Evolutionary conservation across 495 filamentous ascomycete genomes (phyloP).

Genomic region (Coniosporium apollinis): DNA sequence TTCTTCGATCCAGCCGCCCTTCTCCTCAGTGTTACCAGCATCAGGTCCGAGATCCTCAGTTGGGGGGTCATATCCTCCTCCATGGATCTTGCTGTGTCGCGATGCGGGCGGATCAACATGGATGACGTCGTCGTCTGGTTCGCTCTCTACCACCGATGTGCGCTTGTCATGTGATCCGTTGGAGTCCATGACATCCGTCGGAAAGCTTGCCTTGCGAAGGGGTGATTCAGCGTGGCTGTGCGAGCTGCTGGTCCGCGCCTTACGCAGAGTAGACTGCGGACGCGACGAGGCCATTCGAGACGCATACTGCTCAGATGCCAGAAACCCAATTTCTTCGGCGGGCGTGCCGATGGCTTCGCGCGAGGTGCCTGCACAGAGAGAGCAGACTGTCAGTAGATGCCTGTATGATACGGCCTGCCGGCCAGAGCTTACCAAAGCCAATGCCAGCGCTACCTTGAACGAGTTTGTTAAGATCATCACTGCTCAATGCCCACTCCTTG

Average conservation of each 20-base stretch:
- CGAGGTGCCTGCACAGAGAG: conserved; percentile 16
- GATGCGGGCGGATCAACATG: conserved; percentile 60
- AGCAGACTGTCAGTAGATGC: conserved; percentile 6
- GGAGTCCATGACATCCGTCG: conserved; percentile 19
- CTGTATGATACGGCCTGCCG: too few relatives aligned
- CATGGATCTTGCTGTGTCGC: conserved; percentile 44
- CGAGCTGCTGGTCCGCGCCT: conserved; percentile 25
- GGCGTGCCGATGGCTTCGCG: conserved; percentile 21
- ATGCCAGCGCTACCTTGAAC: conserved; percentile 57
- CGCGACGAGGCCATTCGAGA: conserved; percentile 51
- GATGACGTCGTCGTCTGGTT: conserved; percentile 45
- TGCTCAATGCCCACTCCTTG: conserved; percentile 75
- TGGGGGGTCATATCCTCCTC: conserved; percentile 25
- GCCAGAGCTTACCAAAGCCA: conserved; percentile 32
- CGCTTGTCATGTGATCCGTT: conserved; percentile 7
- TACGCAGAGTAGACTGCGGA: conserved; percentile 28
- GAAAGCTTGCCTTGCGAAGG: conserved; percentile 36
- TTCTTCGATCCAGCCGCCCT: conserved; percentile 35
- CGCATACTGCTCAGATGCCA: conserved; percentile 62
- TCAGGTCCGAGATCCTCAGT: conserved; percentile 28
- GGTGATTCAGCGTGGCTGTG: conserved; percentile 40
- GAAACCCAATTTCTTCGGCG: conserved; percentile 51
- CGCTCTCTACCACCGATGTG: conserved; percentile 25
- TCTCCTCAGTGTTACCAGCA: conserved; percentile 30
- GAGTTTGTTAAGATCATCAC: conserved; percentile 80